Evolutionary conservation across 306 rosid genomes (phyloP).

Genomic region (Cucurbita moschata): DNA sequence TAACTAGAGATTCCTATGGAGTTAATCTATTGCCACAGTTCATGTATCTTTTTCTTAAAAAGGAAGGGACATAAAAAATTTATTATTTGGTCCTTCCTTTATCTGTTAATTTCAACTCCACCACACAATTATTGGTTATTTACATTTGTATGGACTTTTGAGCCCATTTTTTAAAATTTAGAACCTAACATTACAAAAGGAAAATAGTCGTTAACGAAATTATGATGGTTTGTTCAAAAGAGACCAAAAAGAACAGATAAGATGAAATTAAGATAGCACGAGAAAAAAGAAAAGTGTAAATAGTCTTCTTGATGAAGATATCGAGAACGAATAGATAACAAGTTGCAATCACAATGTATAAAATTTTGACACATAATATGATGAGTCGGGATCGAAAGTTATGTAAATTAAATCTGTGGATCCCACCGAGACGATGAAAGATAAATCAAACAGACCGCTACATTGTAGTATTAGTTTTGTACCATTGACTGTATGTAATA

Average conservation of each 20-base stretch:
- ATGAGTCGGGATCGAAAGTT: neutral
- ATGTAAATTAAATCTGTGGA: neutral
- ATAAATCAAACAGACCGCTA: too few relatives aligned
- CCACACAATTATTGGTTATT: neutral
- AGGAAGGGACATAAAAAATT: neutral
- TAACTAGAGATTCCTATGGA: neutral
- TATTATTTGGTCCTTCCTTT: slow-evolving; percentile 1
- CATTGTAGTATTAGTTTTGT: too few relatives aligned
- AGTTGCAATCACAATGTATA: neutral
- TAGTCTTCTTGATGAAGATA: neutral
- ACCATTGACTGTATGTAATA: too few relatives aligned
- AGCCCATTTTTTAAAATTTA: neutral
- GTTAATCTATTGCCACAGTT: slow-evolving; percentile 5
- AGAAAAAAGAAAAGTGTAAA: neutral
- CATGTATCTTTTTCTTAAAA: neutral
- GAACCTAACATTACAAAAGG: neutral
- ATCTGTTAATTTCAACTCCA: neutral
- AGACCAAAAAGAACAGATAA: neutral
- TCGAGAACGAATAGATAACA: neutral
- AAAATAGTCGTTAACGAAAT: neutral
- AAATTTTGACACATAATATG: neutral
- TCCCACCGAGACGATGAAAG: too few relatives aligned
- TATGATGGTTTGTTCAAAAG: neutral
- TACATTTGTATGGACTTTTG: neutral
- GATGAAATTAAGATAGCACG: neutral